Evolutionary conservation across 257 asterid genomes (phyloP).

Genomic region (Solanum tacnaense): DNA sequence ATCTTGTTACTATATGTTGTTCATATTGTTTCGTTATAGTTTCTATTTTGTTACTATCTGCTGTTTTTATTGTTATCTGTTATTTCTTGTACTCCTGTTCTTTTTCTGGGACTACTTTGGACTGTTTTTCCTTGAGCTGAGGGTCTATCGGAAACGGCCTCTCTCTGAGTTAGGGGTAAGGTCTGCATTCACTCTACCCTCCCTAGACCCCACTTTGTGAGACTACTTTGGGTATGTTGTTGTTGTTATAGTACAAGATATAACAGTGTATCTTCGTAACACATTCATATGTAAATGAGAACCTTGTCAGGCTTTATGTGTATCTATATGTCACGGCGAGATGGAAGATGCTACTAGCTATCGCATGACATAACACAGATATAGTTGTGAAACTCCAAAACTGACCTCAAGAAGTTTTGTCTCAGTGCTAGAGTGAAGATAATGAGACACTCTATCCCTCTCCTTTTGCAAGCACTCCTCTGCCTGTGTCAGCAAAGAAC

Average conservation of each 20-base stretch:
- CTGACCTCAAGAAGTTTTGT: constrained; percentile 50
- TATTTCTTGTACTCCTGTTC: background rate
- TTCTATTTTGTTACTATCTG: background rate
- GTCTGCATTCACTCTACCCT: background rate
- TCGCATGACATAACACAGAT: background rate
- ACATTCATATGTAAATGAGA: background rate
- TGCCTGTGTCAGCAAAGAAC: constrained; percentile 27
- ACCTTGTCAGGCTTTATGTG: background rate
- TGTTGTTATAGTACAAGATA: background rate
- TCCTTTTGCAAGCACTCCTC: constrained; percentile 50
- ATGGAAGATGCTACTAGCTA: background rate
- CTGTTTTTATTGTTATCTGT: background rate
- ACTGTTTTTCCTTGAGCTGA: background rate
- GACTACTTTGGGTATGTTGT: background rate
- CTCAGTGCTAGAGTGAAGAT: constrained; percentile 54
- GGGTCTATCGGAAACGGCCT: background rate
- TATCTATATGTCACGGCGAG: background rate
- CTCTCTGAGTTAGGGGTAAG: background rate
- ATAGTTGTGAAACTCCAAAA: constrained; percentile 9
- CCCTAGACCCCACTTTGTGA: background rate
- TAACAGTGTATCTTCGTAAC: background rate
- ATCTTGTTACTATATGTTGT: background rate
- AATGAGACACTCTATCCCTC: constrained; percentile 44
- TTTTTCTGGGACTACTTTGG: background rate
- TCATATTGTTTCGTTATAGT: background rate